Evolutionary conservation across 495 filamentous ascomycete species (phyloP).

Genomic region (Penicillium macrosclerotiorum): DNA sequence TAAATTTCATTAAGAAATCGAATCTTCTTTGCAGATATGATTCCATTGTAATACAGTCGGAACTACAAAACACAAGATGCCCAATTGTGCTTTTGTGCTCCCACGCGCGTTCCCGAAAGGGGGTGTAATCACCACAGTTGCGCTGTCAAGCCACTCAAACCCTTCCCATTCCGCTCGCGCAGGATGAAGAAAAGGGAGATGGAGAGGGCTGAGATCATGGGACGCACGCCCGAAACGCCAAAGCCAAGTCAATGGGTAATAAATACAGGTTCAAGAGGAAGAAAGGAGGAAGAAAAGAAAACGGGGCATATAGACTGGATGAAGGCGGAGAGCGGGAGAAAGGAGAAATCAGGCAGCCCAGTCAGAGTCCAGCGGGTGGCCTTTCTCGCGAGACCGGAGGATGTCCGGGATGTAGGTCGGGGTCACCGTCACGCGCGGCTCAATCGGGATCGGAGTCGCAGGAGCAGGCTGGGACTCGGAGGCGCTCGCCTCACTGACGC

Average conservation of each 20-base stretch:
- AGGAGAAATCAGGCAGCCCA: slow-evolving; percentile 47
- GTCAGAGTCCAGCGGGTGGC: slow-evolving; percentile 59
- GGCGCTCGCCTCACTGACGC: slow-evolving; percentile 39
- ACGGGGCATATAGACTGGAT: slow-evolving; percentile 9
- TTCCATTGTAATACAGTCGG: slow-evolving; percentile 18
- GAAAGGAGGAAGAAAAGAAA: slow-evolving; percentile 10
- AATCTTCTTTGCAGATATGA: slow-evolving; percentile 5
- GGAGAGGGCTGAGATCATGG: slow-evolving; percentile 28
- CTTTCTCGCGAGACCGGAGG: slow-evolving; percentile 40
- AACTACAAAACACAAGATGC: slow-evolving; percentile 10
- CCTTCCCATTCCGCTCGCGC: background rate
- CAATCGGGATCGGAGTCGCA: slow-evolving; percentile 30
- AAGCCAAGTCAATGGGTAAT: slow-evolving; percentile 27
- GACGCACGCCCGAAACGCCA: slow-evolving; percentile 39
- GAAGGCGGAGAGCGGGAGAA: background rate
- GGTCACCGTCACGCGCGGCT: slow-evolving; percentile 41
- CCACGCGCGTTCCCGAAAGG: background rate
- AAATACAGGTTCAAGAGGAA: slow-evolving; percentile 3
- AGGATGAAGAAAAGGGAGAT: background rate
- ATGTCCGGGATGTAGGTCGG: slow-evolving; percentile 44
- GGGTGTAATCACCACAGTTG: slow-evolving; percentile 12
- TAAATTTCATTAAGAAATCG: background rate
- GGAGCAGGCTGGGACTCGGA: slow-evolving; percentile 37
- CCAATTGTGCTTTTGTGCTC: slow-evolving; percentile 12
- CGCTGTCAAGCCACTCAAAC: slow-evolving; percentile 14